Evolutionary conservation across 164 flowering plant genomes (phyloP).

Genomic region (Kingdonia uniflora): DNA sequence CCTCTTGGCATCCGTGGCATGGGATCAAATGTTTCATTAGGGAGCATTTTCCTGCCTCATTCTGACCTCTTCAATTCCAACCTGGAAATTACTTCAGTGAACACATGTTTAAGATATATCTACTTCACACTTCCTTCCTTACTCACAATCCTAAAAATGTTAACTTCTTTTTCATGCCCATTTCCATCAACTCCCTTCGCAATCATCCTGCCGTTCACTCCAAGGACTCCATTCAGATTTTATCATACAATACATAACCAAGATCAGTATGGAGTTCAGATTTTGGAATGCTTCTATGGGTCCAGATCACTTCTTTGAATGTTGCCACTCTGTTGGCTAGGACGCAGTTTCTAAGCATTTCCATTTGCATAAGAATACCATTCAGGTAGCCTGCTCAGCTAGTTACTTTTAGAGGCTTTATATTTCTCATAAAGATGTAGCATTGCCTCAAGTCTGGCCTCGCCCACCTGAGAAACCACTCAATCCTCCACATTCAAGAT

Average conservation of each 20-base stretch:
- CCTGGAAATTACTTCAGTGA: slow-evolving; percentile 50
- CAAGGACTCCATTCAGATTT: slow-evolving; percentile 31
- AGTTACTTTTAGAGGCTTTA: no score
- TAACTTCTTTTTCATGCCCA: slow-evolving; percentile 44
- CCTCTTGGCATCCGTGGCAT: no score
- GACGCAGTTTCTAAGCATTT: slow-evolving; percentile 30
- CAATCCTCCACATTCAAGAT: slow-evolving; percentile 34
- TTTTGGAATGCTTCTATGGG: slow-evolving; percentile 53
- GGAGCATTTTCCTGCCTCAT: no score
- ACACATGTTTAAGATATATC: no score
- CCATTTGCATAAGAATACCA: slow-evolving; percentile 31
- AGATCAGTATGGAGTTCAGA: slow-evolving; percentile 19
- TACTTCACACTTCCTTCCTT: slow-evolving; percentile 37
- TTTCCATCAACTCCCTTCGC: slow-evolving; percentile 38
- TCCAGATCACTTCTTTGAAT: slow-evolving; percentile 44
- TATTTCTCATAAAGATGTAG: no score
- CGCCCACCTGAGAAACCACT: slow-evolving; percentile 17
- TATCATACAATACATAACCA: slow-evolving; percentile 24
- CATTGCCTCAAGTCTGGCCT: no score
- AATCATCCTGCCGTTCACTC: slow-evolving; percentile 30
- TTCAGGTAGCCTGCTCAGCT: no score
- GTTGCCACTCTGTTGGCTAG: slow-evolving; percentile 51
- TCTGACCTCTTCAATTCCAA: no score
- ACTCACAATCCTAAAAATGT: slow-evolving; percentile 23
- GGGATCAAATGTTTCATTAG: no score